A percentile compares a stretch with the other conserved stretches of the same genome.
These are phyloP conservation scores for Rhinocladiella similis DNA, from an alignment of 2,329 filamentous ascomycete genomes.

Conservation along the genomic window DNA sequence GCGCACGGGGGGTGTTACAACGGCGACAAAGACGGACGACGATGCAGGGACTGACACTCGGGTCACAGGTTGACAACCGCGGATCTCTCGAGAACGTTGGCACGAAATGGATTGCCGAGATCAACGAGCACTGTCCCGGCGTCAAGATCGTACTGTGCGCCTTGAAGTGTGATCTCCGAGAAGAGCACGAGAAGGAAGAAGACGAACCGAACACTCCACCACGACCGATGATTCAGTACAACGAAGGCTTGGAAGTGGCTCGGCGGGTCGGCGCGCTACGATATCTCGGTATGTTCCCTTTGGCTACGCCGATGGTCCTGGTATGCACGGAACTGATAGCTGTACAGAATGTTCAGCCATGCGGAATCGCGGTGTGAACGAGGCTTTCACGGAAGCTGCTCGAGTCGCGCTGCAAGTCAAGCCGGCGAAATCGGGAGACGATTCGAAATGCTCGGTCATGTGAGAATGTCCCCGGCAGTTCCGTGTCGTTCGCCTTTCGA, in stretches of 20 bases:
- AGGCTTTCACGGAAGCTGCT: slow-evolving; percentile 96
- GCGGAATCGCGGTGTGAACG: slow-evolving; percentile 96
- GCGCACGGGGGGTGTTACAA: no score
- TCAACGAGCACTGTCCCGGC: slow-evolving; percentile 93
- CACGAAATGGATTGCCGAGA: slow-evolving; percentile 97
- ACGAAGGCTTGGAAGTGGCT: slow-evolving; percentile 86
- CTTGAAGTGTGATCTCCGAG: slow-evolving; percentile 92
- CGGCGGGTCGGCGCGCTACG: slow-evolving; percentile 87
- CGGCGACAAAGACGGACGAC: no score
- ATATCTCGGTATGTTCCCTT: slow-evolving; percentile 67
- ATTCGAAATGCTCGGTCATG: slow-evolving; percentile 32
- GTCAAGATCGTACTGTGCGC: slow-evolving; percentile 95
- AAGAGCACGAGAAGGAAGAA: slow-evolving; percentile 72
- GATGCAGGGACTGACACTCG: slow-evolving; percentile 1
- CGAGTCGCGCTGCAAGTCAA: slow-evolving; percentile 74
- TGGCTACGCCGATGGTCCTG: not conserved
- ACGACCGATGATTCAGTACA: slow-evolving; percentile 71
- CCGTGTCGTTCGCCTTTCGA: not conserved
- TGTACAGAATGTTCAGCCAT: slow-evolving; percentile 91
- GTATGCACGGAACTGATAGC: not conserved
- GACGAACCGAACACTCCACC: slow-evolving; percentile 43
- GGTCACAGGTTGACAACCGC: slow-evolving; percentile 75
- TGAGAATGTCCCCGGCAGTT: slow-evolving; percentile 13
- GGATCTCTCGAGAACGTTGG: slow-evolving; percentile 98
- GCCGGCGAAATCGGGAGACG: slow-evolving; percentile 37